phyloP scores from a whole-genome alignment of 2,329 filamentous ascomycete species.

The Pseudohalonectria lignicola region DNA sequence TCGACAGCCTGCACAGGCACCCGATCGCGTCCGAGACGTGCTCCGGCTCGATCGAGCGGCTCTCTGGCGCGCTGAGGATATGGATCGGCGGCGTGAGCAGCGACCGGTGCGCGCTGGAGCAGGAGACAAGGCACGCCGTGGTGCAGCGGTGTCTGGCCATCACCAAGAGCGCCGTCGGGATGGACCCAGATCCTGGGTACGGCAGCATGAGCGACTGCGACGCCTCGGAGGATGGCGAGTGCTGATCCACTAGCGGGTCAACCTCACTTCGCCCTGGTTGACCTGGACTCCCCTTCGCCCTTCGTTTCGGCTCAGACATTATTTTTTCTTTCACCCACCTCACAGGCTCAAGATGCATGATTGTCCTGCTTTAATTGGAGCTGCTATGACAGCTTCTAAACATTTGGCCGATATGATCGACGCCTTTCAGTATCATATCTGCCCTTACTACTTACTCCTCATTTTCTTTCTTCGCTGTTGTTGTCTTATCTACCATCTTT shows the following conservation, averaged over 20 bases:
- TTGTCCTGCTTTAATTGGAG: too few species aligned
- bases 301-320: neutral
- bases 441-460: too few species aligned
- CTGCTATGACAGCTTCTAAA: too few species aligned
- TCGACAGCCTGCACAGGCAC: constrained; percentile 39
- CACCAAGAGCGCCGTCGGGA: constrained; percentile 45
- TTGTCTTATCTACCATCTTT: too few species aligned
- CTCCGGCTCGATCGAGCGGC: constrained; percentile 37
- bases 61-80: constrained; percentile 46
- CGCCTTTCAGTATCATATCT: too few species aligned
- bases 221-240: constrained; percentile 13
- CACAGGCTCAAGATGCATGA: too few species aligned
- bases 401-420: too few species aligned
- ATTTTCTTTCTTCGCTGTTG: too few species aligned
- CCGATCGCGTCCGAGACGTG: constrained; percentile 34
- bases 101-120: constrained; percentile 37
- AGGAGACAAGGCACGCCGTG: constrained; percentile 38
- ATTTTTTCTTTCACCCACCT: constrained; percentile 1
- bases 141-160: constrained; percentile 44
- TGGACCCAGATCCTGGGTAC: constrained; percentile 50
- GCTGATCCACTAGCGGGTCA: constrained; percentile 4
- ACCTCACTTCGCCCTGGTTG: neutral
- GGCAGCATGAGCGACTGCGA: constrained; percentile 44
- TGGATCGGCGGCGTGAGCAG: constrained; percentile 47
- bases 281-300: too few species aligned